Base-by-base conservation (phyloP, 495 filamentous ascomycete genomes). In the Neurospora sp. region DNA sequence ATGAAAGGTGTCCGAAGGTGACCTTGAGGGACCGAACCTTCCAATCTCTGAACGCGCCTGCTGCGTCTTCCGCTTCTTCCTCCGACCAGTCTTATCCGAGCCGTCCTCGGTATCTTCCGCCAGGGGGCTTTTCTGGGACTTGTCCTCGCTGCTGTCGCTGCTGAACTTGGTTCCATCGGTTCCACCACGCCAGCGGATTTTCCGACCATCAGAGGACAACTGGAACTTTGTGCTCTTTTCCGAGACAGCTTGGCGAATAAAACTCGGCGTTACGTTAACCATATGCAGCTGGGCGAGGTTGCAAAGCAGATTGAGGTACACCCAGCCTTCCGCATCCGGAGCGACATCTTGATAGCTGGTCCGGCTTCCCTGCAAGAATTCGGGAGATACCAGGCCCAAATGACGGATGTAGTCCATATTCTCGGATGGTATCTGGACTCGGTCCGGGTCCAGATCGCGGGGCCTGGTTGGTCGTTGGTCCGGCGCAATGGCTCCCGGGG, bases 221-320 rank as follows among this genome's bases (percentile, higher is more conserved):
- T 94, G 90, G 70, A 95, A 88, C 76, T 89, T 91, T 34, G 84
- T 79, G 79, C 92, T 93, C 76, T 86, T 86, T 66, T 90, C 88
- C 13, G 80, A 78, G 15, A 95, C 84, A 17, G 92, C 91, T 48
- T 87, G 85, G 74, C 90, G 86, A 72, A 94, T 89, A 75, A 92
- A 93, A 38, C 90, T 88, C 3, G 88, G 84, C 0, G 92, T 93
- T 34, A 94, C 92, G 76, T 90, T 93, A 72, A 93, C 83, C 3
- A 91, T 92, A 78, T 93, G 91, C 28, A 95, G 83, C 80, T 94
- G 92, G 3, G 92, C 92, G 84, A 95, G 88, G 81, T 92, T 93
- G 78, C 88, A 89, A 38, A 95, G 85, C 21, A 95, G 82, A 76
- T 94, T 94, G n/a, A 95, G 85, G 76, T 92, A 94, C 15, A 94